These are phyloP conservation scores for Suillus tomentosus DNA, from an alignment of 768 basidiomycete genomes.

Conservation along the genomic window DNA sequence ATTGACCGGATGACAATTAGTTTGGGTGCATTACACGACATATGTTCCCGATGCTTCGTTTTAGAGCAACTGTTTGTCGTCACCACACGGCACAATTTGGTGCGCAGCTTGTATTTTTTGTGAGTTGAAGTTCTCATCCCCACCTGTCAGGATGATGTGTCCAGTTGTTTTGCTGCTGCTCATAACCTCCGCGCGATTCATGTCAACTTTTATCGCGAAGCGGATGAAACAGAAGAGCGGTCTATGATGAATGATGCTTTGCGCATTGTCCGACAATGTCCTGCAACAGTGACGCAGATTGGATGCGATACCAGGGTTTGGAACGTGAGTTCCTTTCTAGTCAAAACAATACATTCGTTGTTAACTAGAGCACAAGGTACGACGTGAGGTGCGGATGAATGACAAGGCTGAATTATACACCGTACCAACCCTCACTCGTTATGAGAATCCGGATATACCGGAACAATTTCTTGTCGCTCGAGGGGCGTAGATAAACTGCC, in stretches of 20 bases:
- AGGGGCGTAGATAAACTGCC: background rate
- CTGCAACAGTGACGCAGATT: conserved; percentile 55
- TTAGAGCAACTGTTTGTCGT: conserved; percentile 70
- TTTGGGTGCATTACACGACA: conserved; percentile 47
- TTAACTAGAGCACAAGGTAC: conserved; percentile 42
- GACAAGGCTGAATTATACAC: conserved; percentile 42
- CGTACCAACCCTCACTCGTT: conserved; percentile 46
- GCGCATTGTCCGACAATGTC: conserved; percentile 50
- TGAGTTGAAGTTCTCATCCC: background rate
- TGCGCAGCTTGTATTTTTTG: conserved; percentile 27
- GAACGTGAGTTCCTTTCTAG: conserved; percentile 49
- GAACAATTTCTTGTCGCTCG: conserved; percentile 73
- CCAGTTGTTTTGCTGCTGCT: conserved; percentile 44
- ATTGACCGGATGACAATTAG: conserved; percentile 64
- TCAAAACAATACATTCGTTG: background rate
- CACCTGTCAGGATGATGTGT: conserved; percentile 20
- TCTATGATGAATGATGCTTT: conserved; percentile 39
- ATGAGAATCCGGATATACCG: conserved; percentile 67
- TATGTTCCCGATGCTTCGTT: conserved; percentile 54
- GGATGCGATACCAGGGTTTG: conserved; percentile 72
- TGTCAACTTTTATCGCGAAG: conserved; percentile 49
- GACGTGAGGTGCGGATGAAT: conserved; percentile 38
- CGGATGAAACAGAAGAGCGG: conserved; percentile 21
- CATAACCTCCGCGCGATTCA: conserved; percentile 57
- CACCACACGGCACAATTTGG: conserved; percentile 47